phyloP scores from a whole-genome alignment of 176 grass and related monocot species.

The Oryza coarctata region DNA sequence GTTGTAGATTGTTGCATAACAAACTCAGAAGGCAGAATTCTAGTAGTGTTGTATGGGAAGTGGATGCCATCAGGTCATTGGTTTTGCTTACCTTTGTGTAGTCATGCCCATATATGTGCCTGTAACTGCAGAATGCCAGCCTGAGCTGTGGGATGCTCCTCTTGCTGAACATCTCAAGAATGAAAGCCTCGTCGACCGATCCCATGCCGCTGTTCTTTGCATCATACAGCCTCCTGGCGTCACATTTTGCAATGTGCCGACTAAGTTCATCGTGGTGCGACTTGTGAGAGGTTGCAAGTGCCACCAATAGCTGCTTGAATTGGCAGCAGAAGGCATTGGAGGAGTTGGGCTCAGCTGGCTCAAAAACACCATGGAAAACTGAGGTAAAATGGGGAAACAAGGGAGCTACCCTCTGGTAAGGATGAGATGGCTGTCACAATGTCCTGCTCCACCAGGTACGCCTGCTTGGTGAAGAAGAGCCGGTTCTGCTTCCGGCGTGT shows the following conservation, averaged over 20 bases:
- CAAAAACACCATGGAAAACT: background rate
- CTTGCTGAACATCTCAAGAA: conserved; percentile 95
- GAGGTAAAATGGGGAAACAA: background rate
- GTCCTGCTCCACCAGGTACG: conserved; percentile 79
- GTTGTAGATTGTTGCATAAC: background rate
- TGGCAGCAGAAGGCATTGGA: background rate
- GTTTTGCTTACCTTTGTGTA: conserved; percentile 63
- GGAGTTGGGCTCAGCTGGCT: background rate
- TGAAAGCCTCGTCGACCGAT: conserved; percentile 54
- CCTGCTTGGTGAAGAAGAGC: conserved; percentile 97
- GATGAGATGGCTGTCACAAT: conserved; percentile 51
- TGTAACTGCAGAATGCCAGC: conserved; percentile 82
- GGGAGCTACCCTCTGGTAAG: conserved; percentile 58
- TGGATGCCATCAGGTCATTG: background rate
- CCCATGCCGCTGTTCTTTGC: conserved; percentile 52
- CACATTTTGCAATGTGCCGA: conserved; percentile 87
- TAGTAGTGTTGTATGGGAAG: background rate
- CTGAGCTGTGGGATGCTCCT: conserved; percentile 94
- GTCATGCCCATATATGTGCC: conserved; percentile 88
- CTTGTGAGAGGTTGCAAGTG: conserved; percentile 75
- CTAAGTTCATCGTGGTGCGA: conserved; percentile 76
- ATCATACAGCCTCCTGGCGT: conserved; percentile 75
- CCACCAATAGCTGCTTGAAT: conserved; percentile 59
- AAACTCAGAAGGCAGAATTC: conserved; percentile 1
- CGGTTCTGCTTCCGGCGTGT: conserved; percentile 74